Base-by-base conservation (phyloP, 1,139 yeast genomes). In the Blastobotrys proliferans region DNA sequence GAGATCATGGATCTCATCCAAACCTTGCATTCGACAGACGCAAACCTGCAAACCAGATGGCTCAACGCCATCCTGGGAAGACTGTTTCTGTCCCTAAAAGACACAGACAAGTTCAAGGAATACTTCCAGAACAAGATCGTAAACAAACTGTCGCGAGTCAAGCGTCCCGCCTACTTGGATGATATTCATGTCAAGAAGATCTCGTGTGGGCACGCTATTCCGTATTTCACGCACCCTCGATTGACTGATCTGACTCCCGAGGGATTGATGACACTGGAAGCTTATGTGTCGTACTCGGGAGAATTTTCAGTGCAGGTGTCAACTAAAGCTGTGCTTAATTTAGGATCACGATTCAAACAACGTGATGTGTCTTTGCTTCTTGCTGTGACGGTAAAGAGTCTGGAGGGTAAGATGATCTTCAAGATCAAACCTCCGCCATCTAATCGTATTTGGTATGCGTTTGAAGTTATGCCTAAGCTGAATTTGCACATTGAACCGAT, bases 401-500 rank as follows among this genome's bases (percentile, higher is more conserved):
- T 92, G 4, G 80, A 82, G 44, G 98, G 98, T 0, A 83, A 86
- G 1, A 51, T 90, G 50, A 61, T 83, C 0, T 58, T 90, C 22
- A 70, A 76, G 41, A 63, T 90, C 33, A 92, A 92, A 58, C 87
- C 94, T 0, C 95, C 96, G 1, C 97, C 98, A 11, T 81, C 95
- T 3, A 81, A 80, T 47, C 73, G 97, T 54, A 57, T 92, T 1
- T 92, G 98, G 98, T 92, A 87, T 58, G 78, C 87, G 1, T 92
- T 88, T 62, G 87, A 81, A 52, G 64, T 73, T 6, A 87, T 83
- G 72, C 98, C 98, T 0, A 70, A 73, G 13, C 65, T 90, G 62
- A 81, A 79, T 18, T 63, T 92, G 50, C 79, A 74, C 29, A 81
- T 88, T 40, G 97, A 88, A 59, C 98, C 98, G 0, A 76, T 87